These are phyloP conservation scores for Pythium dissotocum DNA, from an alignment of 352 stramenopile genomes.

Conservation along the genomic window DNA sequence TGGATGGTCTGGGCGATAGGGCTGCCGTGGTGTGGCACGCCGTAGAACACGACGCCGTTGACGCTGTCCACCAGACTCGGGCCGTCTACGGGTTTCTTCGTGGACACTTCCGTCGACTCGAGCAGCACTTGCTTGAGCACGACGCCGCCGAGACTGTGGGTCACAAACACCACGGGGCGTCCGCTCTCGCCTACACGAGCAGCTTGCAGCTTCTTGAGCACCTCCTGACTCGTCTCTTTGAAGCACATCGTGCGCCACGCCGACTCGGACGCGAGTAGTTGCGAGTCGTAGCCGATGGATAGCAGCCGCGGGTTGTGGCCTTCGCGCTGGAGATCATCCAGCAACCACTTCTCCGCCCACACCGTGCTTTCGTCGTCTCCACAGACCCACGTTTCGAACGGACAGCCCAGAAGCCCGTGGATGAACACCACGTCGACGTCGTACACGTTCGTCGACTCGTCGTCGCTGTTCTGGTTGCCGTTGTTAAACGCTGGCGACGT, in stretches of 20 bases:
- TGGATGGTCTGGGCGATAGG: constrained; percentile 69
- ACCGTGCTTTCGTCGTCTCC: constrained; percentile 56
- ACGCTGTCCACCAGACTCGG: constrained; percentile 56
- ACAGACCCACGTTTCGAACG: constrained; percentile 81
- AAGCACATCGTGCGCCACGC: constrained; percentile 76
- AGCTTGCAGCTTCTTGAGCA: constrained; percentile 58
- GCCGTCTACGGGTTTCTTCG: background rate
- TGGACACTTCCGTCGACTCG: constrained; percentile 31
- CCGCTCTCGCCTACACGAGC: constrained; percentile 58
- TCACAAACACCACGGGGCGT: constrained; percentile 82
- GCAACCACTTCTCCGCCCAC: constrained; percentile 72
- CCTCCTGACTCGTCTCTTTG: constrained; percentile 64
- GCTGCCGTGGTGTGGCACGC: constrained; percentile 78
- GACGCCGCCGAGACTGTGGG: constrained; percentile 82
- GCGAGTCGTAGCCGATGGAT: constrained; percentile 82
- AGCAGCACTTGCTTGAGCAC: constrained; percentile 83
- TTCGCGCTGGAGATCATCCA: constrained; percentile 57
- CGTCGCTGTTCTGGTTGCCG: constrained; percentile 10
- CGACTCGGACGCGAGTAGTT: constrained; percentile 73
- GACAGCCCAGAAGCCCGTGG: constrained; percentile 74
- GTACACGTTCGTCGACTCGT: constrained; percentile 37
- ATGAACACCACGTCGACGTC: constrained; percentile 84
- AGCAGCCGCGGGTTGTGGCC: constrained; percentile 66
- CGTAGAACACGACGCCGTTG: constrained; percentile 77
- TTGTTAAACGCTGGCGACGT: constrained; percentile 27